phyloP scores from a whole-genome alignment of 164 flowering plant species.

The Liquidambar formosana region DNA sequence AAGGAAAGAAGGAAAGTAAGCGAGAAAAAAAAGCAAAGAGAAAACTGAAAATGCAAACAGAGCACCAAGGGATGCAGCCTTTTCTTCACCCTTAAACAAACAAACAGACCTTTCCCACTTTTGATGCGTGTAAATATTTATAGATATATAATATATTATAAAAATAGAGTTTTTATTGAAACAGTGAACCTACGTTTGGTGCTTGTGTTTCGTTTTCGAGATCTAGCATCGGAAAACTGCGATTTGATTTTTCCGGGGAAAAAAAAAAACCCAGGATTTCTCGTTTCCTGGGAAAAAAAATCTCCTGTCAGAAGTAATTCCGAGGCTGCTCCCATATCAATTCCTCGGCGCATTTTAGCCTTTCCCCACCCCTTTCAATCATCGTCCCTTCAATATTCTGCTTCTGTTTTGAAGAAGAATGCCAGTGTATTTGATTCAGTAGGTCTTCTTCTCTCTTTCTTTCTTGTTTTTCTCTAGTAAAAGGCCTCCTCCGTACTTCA shows the following conservation, averaged over 20 bases:
- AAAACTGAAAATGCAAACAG: too few relatives aligned
- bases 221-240: slow-evolving; percentile 16
- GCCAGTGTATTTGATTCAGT: too few relatives aligned
- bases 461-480: not conserved
- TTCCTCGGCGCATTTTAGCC: not conserved
- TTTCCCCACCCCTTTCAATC: not conserved
- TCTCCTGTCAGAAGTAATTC: slow-evolving; percentile 9
- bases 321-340: not conserved
- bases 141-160: too few relatives aligned
- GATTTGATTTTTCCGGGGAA: slow-evolving; percentile 15
- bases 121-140: too few relatives aligned
- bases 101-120: too few relatives aligned
- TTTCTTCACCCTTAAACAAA: too few relatives aligned
- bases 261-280: slow-evolving; percentile 12
- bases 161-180: too few relatives aligned
- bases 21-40: too few relatives aligned
- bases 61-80: not conserved
- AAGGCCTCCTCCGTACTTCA: too few relatives aligned
- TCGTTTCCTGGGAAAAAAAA: slow-evolving; percentile 18
- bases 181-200: slow-evolving; percentile 3
- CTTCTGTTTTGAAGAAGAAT: too few relatives aligned
- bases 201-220: slow-evolving; percentile 5
- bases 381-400: not conserved
- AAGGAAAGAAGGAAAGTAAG: too few relatives aligned
- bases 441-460: not conserved